Percentiles rank a stretch among this genome's conserved stretches.
These are phyloP conservation scores for Trichoderma koningii DNA, from an alignment of 2,329 filamentous ascomycete genomes.

Conservation along the genomic window DNA sequence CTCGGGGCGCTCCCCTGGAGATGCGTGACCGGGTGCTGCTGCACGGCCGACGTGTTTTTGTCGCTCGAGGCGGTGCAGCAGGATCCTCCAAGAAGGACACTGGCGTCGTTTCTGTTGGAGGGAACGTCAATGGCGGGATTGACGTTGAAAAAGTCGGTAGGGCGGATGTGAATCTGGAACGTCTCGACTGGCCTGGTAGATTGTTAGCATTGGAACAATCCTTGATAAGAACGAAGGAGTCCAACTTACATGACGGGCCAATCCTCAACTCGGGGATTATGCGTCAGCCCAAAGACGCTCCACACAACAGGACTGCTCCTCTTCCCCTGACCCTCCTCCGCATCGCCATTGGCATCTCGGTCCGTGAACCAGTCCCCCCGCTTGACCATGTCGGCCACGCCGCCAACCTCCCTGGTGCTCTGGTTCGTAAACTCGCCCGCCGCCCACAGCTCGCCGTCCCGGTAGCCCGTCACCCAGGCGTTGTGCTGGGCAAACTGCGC, in stretches of 20 bases:
- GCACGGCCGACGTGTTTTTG: slow-evolving; percentile 30
- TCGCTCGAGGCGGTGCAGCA: slow-evolving; percentile 31
- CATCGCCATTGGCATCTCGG: slow-evolving; percentile 26
- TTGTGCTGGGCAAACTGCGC: slow-evolving; percentile 50
- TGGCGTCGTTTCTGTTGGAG: slow-evolving; percentile 42
- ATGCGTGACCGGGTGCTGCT: slow-evolving; percentile 39
- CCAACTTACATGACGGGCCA: slow-evolving; percentile 54
- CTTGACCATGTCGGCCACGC: slow-evolving; percentile 50
- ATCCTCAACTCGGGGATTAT: slow-evolving; percentile 52
- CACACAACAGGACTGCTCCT: slow-evolving; percentile 46
- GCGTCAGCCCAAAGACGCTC: slow-evolving; percentile 53
- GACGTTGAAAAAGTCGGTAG: slow-evolving; percentile 50
- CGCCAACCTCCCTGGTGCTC: slow-evolving; percentile 46
- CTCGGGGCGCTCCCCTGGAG: slow-evolving; percentile 35
- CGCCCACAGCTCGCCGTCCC: slow-evolving; percentile 53
- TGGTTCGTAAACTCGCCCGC: slow-evolving; percentile 56
- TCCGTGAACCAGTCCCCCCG: slow-evolving; percentile 50
- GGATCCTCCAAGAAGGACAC: slow-evolving; percentile 46
- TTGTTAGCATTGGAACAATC: not conserved
- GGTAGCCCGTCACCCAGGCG: slow-evolving; percentile 52
- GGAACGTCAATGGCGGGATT: slow-evolving; percentile 53
- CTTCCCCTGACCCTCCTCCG: slow-evolving; percentile 24
- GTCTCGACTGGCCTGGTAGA: slow-evolving; percentile 50
- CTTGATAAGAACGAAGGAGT: fast-evolving
- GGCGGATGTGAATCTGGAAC: slow-evolving; percentile 47